Evolutionary conservation across 164 flowering plant genomes (phyloP).

Genomic region (Tinospora cordifolia): DNA sequence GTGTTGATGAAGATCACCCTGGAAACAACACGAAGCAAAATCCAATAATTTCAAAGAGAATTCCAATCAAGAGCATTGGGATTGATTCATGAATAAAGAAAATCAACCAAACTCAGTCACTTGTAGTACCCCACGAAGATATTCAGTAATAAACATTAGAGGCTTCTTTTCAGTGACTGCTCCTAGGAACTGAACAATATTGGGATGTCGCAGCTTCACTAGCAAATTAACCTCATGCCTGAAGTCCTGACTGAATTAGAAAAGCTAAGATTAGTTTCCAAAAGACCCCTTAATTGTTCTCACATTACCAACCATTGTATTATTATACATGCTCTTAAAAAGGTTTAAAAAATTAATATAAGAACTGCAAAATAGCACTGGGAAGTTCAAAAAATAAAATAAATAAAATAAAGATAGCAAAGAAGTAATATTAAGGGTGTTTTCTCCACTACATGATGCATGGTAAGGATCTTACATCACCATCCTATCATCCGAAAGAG

Average conservation of each 20-base stretch:
- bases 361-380: neutral
- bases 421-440: neutral
- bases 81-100: neutral
- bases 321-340: neutral
- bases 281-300: neutral
- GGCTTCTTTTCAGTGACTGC: slow-evolving; percentile 98
- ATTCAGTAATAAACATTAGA: slow-evolving; percentile 90
- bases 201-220: slow-evolving; percentile 99
- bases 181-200: slow-evolving; percentile 95
- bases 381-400: neutral
- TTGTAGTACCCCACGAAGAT: slow-evolving; percentile 74
- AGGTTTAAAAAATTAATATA: neutral
- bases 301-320: neutral
- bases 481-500: slow-evolving; percentile 93
- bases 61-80: neutral
- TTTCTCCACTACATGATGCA: too few relatives aligned
- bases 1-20: slow-evolving; percentile 98
- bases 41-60: neutral
- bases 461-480: slow-evolving; percentile 67
- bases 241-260: slow-evolving; percentile 81
- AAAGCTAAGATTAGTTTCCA: slow-evolving; percentile 12
- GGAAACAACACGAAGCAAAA: slow-evolving; percentile 13
- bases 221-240: slow-evolving; percentile 95
- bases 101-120: neutral
- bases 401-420: neutral